Evolutionary conservation across 2,329 filamentous ascomycete species (phyloP).

Genomic region (Orbilia ellipsospora): DNA sequence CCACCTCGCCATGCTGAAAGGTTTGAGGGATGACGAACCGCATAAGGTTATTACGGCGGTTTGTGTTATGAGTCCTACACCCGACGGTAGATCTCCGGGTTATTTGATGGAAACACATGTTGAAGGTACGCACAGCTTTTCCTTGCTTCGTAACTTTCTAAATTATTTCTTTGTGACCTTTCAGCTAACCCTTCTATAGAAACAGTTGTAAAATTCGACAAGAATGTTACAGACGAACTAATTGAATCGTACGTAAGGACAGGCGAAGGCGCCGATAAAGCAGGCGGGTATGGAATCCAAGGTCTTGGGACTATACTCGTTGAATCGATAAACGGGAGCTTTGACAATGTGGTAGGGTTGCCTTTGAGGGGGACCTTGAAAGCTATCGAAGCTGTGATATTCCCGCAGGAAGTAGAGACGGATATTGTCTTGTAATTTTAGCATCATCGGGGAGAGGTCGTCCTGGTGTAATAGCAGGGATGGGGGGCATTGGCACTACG

Average conservation of each 20-base stretch:
- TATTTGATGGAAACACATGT: constrained; percentile 84
- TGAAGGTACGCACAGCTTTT: constrained; percentile 65
- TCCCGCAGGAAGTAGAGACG: constrained; percentile 71
- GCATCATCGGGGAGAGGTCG: neutral
- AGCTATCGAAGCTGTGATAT: constrained; percentile 88
- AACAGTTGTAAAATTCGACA: constrained; percentile 88
- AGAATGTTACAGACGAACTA: constrained; percentile 79
- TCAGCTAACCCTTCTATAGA: constrained; percentile 64
- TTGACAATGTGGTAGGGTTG: constrained; percentile 94
- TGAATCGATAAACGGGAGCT: constrained; percentile 86
- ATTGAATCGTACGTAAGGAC: constrained; percentile 78
- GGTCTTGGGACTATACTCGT: constrained; percentile 87
- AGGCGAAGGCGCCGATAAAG: constrained; percentile 93
- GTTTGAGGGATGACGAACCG: constrained; percentile 77
- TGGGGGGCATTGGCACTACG: neutral
- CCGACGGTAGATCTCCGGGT: constrained; percentile 82
- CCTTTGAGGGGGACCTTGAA: constrained; percentile 81
- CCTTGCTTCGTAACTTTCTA: no score
- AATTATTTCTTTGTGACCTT: no score
- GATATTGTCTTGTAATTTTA: constrained; percentile 43
- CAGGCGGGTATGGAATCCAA: constrained; percentile 94
- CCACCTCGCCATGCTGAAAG: constrained; percentile 84
- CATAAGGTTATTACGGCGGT: constrained; percentile 85
- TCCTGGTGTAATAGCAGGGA: neutral
- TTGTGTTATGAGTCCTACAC: constrained; percentile 82